Evolutionary conservation across 139 green algal species (phyloP), one percentile per base, ranked within the genome.

Genomic region (Chlorella sp.): DNA sequence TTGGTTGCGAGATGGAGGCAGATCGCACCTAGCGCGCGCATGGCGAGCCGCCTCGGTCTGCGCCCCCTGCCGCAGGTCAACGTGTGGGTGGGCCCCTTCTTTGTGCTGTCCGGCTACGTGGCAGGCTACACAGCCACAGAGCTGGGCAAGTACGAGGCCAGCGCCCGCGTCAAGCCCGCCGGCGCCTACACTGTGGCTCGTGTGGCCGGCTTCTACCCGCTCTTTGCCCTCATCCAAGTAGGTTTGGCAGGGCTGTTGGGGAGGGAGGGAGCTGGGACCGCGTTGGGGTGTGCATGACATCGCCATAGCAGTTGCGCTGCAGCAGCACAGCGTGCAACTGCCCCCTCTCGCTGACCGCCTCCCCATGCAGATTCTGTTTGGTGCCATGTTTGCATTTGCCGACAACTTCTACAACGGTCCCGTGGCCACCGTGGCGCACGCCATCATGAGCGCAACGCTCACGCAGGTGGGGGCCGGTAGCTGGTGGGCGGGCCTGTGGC

Each of bases 101-200:
- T 86, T 28, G 81, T 86, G 56, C 62, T 86, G 18, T 86, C 81
- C 26, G 81, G 81, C 56, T 86, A 86, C 26, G 81, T 86, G 81
- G 81, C 81, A 0, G 81, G 81, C 56, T 86, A 86, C 81, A 86
- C 81, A 6, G 81, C 81, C 34, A 86, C 81, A 4, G 80, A 86
- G 81, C 51, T 86, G 51, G 81, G 81, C 51, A 86, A 86, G 81
- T 86, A 80, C 26, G 34, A 86, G 70, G 81, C 81, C 51, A 80
- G 41, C 70, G n/a, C 81, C 0, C 68, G 81, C 13, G 69, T 86
- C 9, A 86, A 81, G 81, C 81, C 81, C 0, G 81, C 70, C 20
- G 57, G 51, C 34, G 56, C 81, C 38, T 86, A 86, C 56, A 80
- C 69, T 2, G 81, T 80, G 69, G 56, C 69, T 2, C 69, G 81